Conservation (phyloP, 2,329 filamentous ascomycete species). For the Colletotrichum salicis region DNA sequence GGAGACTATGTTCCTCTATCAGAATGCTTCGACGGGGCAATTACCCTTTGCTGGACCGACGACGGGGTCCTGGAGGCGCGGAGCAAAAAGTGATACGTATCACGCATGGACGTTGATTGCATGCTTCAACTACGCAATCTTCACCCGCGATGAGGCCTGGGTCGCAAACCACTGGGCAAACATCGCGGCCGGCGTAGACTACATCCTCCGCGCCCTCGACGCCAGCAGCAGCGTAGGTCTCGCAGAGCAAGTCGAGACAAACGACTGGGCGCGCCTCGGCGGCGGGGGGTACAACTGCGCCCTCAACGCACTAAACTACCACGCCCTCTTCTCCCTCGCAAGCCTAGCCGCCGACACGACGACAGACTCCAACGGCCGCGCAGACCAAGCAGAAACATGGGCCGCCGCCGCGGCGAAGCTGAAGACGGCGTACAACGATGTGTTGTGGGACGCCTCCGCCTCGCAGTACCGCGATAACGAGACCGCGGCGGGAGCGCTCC, state of each 20-base stretch:
- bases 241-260: constrained; percentile 36
- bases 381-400: constrained; percentile 26
- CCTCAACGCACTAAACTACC: constrained; percentile 46
- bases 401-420: constrained; percentile 20
- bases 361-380: constrained; percentile 12
- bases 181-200: constrained; percentile 48
- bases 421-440: constrained; percentile 51
- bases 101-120: constrained; percentile 61
- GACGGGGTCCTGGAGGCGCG: constrained; percentile 35
- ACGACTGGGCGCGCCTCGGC: constrained; percentile 45
- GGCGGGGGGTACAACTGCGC: constrained; percentile 45
- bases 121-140: constrained; percentile 62
- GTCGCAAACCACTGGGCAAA: constrained; percentile 54
- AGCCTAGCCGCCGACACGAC: constrained; percentile 34
- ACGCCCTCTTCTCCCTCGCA: constrained; percentile 40
- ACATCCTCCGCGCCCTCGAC: constrained; percentile 34
- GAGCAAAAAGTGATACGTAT: constrained; percentile 38
- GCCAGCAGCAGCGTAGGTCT: constrained; percentile 26
- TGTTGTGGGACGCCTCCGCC: constrained; percentile 55
- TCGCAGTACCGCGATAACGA: constrained; percentile 62
- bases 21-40: constrained; percentile 41
- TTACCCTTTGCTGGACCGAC: constrained; percentile 41
- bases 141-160: constrained; percentile 55
- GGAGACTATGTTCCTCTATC: constrained; percentile 52
- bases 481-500: constrained; percentile 45